Conservation (phyloP, 2,329 filamentous ascomycete species). For the Aaosphaeria arxii region DNA sequence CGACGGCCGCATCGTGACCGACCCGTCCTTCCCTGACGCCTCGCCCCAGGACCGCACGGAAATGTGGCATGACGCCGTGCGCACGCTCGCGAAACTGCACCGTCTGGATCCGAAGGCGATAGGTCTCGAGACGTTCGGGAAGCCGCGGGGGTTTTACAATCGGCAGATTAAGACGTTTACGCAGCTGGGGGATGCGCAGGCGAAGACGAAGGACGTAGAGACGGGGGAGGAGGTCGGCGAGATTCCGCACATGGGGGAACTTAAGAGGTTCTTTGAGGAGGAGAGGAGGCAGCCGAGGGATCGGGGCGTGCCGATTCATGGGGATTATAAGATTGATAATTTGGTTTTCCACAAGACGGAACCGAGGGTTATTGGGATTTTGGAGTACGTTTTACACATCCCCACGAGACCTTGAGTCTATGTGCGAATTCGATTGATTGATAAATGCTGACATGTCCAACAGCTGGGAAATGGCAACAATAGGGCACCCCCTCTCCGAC, state of each 20-base stretch:
- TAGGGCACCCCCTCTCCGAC: conserved; percentile 87
- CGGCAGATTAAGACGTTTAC: conserved; percentile 79
- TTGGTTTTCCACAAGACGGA: conserved; percentile 74
- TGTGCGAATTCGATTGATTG: neutral
- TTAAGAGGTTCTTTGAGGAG: conserved; percentile 71
- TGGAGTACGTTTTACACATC: conserved; percentile 59
- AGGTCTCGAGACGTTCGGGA: conserved; percentile 69
- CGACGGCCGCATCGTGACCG: conserved; percentile 84
- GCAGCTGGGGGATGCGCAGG: conserved; percentile 74
- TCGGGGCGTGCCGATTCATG: conserved; percentile 74
- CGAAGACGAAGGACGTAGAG: conserved; percentile 70
- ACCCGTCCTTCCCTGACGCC: conserved; percentile 74
- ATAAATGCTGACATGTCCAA: neutral
- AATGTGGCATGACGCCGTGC: conserved; percentile 80
- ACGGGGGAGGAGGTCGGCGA: conserved; percentile 70
- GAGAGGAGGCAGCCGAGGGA: conserved; percentile 67
- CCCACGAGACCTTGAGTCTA: too few relatives aligned
- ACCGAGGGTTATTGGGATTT: conserved; percentile 79
- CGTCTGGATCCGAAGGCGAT: conserved; percentile 62
- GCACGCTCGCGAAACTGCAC: conserved; percentile 79
- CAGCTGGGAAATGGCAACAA: conserved; percentile 90
- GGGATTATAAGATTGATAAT: conserved; percentile 78
- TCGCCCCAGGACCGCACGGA: conserved; percentile 62
- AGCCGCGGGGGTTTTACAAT: conserved; percentile 70
- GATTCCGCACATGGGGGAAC: conserved; percentile 69